A percentile compares a stretch with the other conserved stretches of the same genome.
These are phyloP conservation scores for Xylariomycetidae sp. DNA, from an alignment of 2,329 filamentous ascomycete genomes.

Conservation along the genomic window DNA sequence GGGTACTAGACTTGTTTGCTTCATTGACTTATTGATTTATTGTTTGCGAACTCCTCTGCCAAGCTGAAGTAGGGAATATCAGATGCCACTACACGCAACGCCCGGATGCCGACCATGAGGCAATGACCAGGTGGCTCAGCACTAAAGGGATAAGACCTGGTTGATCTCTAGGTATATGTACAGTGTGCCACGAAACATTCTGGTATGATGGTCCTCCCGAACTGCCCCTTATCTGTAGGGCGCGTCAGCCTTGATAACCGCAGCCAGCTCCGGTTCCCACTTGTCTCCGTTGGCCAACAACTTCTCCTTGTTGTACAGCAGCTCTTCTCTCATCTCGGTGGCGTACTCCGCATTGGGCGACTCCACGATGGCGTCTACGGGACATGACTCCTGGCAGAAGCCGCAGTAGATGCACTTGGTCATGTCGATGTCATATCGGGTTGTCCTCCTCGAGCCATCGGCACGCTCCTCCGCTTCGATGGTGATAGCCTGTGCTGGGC, in stretches of 20 bases:
- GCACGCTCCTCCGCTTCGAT: constrained; percentile 98
- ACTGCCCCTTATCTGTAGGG: constrained; percentile 67
- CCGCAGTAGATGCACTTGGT: constrained; percentile 99
- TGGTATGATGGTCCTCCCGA: not conserved
- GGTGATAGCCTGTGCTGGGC: constrained; percentile 95
- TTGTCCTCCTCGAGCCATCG: constrained; percentile 90
- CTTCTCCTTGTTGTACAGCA: constrained; percentile 98
- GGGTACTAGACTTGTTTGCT: too few relatives aligned
- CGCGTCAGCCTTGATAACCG: constrained; percentile 84
- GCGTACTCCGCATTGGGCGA: constrained; percentile 58
- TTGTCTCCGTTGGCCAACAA: constrained; percentile 84
- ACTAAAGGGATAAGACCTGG: too few relatives aligned
- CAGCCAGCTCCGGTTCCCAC: constrained; percentile 96
- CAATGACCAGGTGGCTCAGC: too few relatives aligned
- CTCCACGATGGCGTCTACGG: constrained; percentile 82
- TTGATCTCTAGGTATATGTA: constrained; percentile 11
- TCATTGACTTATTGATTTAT: too few relatives aligned
- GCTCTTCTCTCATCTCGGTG: constrained; percentile 74
- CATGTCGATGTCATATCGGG: constrained; percentile 99
- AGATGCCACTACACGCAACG: not conserved
- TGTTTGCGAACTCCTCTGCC: too few relatives aligned
- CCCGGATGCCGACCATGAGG: not conserved
- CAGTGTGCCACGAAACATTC: constrained; percentile 5
- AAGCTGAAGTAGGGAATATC: too few relatives aligned
- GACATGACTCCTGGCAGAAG: constrained; percentile 98